Conservation (phyloP, 148 eudicot species). For the Persicaria maculosa region DNA sequence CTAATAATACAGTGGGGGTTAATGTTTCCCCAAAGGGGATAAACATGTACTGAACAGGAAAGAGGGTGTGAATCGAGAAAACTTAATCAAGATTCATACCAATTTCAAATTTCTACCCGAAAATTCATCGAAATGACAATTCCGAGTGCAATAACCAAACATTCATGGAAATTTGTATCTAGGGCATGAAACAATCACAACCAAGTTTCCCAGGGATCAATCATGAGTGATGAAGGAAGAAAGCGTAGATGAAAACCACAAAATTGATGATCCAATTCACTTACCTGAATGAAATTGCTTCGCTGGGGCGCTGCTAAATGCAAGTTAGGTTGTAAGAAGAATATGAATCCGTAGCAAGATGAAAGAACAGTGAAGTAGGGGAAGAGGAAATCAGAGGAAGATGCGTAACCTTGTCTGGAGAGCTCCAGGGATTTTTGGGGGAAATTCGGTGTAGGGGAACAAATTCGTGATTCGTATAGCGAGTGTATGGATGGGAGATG, state of each 20-base stretch:
- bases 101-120: background rate
- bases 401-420: background rate
- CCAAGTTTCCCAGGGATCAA: too few species aligned
- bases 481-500: conserved; percentile 5
- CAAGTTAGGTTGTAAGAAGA: background rate
- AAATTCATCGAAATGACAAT: background rate
- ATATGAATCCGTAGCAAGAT: background rate
- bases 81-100: background rate
- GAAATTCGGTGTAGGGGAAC: background rate
- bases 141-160: background rate
- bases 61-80: background rate
- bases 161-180: too few species aligned
- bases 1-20: background rate
- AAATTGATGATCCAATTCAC: background rate
- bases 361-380: background rate
- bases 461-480: background rate
- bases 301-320: background rate
- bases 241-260: background rate
- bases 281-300: background rate
- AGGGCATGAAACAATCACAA: too few species aligned
- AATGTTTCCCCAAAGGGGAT: background rate
- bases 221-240: background rate
- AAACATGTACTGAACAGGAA: background rate
- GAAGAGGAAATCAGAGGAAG: background rate
- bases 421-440: background rate